A percentile compares a stretch with the other conserved stretches of the same genome.
Conservation (phyloP, 1,284 basidiomycete species). For the Ustilago cynodontis region DNA sequence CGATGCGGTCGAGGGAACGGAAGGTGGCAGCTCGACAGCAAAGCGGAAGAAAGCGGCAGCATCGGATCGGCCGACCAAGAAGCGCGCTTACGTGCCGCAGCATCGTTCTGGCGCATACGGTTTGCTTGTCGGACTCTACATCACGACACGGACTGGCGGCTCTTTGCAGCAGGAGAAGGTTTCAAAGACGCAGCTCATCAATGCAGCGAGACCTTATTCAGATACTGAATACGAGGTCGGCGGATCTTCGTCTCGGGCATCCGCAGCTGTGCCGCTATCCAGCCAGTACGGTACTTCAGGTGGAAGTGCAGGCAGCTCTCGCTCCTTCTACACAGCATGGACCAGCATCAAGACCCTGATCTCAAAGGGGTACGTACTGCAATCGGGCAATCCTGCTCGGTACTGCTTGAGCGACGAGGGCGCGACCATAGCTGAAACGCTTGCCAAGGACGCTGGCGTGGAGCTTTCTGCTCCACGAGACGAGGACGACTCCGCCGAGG, state of each 20-base stretch:
- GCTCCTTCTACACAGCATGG: conserved; percentile 66
- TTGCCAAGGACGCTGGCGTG: conserved; percentile 45
- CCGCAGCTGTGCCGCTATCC: conserved; percentile 36
- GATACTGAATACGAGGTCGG: conserved; percentile 61
- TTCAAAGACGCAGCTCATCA: conserved; percentile 64
- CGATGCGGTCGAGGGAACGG: neutral
- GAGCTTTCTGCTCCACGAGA: neutral
- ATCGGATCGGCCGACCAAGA: conserved; percentile 39
- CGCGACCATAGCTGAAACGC: conserved; percentile 48
- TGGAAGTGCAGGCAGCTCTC: conserved; percentile 19
- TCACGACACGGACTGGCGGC: conserved; percentile 27
- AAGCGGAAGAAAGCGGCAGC: conserved; percentile 25
- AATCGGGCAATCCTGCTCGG: conserved; percentile 63
- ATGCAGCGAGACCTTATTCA: conserved; percentile 59
- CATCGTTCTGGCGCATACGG: conserved; percentile 66
- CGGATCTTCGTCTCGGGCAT: conserved; percentile 35
- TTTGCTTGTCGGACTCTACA: conserved; percentile 62
- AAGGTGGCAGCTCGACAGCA: neutral
- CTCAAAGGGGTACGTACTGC: conserved; percentile 64
- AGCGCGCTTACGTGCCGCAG: conserved; percentile 62
- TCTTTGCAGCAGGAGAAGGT: conserved; percentile 23
- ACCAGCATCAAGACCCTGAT: conserved; percentile 68
- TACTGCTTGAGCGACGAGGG: conserved; percentile 66
- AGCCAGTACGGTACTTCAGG: conserved; percentile 24
- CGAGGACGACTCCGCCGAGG: neutral